These are phyloP conservation scores for Backusella circina DNA, from an alignment of 192 early-diverging fungal species.

Conservation along the genomic window DNA sequence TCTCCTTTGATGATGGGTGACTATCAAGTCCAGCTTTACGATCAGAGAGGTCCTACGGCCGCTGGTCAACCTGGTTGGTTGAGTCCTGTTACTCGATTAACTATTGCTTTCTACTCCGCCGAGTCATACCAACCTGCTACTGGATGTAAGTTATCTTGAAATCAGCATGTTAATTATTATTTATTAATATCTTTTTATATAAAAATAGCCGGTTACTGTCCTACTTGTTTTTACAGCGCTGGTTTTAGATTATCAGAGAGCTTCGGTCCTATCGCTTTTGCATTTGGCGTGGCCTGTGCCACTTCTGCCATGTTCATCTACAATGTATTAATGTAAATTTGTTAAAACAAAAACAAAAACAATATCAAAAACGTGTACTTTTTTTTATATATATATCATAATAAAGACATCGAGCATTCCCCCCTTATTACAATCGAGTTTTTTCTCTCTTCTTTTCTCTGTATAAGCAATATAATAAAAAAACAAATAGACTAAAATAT, in stretches of 20 bases:
- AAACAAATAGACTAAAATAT: not conserved
- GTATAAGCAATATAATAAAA: not conserved
- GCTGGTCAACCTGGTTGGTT: slow-evolving; percentile 26
- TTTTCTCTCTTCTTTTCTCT: not conserved
- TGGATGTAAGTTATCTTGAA: slow-evolving; percentile 17
- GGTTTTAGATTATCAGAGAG: not conserved
- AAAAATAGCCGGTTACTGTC: slow-evolving; percentile 27
- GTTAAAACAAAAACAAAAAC: not conserved
- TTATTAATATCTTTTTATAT: slow-evolving; percentile 27
- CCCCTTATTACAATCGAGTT: not conserved
- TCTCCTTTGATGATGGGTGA: slow-evolving; percentile 32
- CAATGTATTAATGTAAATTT: slow-evolving; percentile 2
- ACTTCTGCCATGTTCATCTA: slow-evolving; percentile 25
- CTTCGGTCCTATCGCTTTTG: slow-evolving; percentile 17
- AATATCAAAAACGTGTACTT: not conserved
- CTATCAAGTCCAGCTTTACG: slow-evolving; percentile 33
- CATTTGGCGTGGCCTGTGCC: slow-evolving; percentile 23
- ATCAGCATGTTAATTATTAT: slow-evolving; percentile 3
- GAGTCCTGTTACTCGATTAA: slow-evolving; percentile 16
- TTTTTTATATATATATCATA: not conserved
- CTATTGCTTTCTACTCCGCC: slow-evolving; percentile 32
- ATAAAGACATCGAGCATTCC: slow-evolving; percentile 3
- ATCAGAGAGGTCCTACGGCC: slow-evolving; percentile 33
- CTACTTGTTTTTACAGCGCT: slow-evolving; percentile 33
- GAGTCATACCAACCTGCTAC: slow-evolving; percentile 24